phyloP scores from a whole-genome alignment of 2,329 filamentous ascomycete genomes.

The Pseudopithomyces maydicus region DNA sequence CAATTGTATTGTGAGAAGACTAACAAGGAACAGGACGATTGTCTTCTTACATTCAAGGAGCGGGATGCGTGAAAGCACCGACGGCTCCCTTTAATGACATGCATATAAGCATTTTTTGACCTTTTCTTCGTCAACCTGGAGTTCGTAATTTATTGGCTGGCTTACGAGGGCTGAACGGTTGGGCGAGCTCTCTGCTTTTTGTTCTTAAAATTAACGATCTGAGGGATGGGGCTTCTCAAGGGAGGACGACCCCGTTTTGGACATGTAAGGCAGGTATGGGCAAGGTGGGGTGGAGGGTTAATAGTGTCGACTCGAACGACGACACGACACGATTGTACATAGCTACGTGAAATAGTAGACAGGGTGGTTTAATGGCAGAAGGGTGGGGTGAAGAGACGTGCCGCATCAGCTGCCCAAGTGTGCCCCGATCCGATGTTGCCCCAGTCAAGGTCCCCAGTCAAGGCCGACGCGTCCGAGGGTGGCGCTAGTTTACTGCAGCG shows the following conservation, averaged over 20 bases:
- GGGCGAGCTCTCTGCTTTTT: slow-evolving; percentile 16
- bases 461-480: not conserved
- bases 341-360: slow-evolving; percentile 2
- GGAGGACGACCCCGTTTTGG: slow-evolving; percentile 13
- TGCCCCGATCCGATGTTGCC: no score
- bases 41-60: slow-evolving; percentile 72
- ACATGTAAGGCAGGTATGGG: slow-evolving; percentile 20
- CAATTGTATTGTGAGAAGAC: slow-evolving; percentile 6
- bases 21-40: slow-evolving; percentile 69
- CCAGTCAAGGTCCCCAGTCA: not conserved
- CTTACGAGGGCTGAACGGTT: not conserved
- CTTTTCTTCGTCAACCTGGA: slow-evolving; percentile 29
- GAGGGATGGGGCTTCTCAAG: slow-evolving; percentile 17
- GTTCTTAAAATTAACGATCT: slow-evolving; percentile 36
- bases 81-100: slow-evolving; percentile 18
- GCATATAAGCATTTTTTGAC: slow-evolving; percentile 31
- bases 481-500: not conserved
- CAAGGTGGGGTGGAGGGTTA: slow-evolving; percentile 1
- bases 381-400: not conserved
- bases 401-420: not conserved
- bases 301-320: slow-evolving; percentile 10
- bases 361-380: slow-evolving; percentile 21
- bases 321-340: not conserved
- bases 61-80: slow-evolving; percentile 28
- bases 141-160: slow-evolving; percentile 23